Conservation (phyloP, 2,329 filamentous ascomycete genomes). For the Ciborinia camelliae region DNA sequence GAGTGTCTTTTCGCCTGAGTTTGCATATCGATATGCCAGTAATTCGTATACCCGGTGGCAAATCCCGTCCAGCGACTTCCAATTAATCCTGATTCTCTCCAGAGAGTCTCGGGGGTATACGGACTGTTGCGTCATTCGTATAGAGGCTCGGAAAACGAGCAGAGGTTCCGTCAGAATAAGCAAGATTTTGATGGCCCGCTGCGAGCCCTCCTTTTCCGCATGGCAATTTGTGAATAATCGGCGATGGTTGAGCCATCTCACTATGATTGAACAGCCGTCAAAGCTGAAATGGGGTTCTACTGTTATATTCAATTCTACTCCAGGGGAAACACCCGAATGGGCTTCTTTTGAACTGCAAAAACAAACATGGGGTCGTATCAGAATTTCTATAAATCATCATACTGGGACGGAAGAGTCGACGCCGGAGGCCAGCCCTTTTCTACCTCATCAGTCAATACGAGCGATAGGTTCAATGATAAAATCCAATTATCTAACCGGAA, state of each 20-base stretch:
- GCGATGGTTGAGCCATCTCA: neutral
- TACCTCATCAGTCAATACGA: too few species aligned
- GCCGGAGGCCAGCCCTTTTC: neutral
- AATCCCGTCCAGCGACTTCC: neutral
- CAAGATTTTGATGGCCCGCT: neutral
- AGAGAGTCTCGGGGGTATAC: neutral
- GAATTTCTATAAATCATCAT: neutral
- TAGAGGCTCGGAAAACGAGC: neutral
- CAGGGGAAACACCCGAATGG: neutral
- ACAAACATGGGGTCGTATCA: neutral
- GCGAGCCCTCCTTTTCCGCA: neutral
- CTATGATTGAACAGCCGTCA: neutral
- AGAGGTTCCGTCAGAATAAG: neutral
- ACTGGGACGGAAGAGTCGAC: neutral
- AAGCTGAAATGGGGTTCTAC: neutral
- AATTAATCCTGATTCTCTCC: neutral
- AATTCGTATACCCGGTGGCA: neutral
- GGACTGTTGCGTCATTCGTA: neutral
- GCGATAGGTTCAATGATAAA: too few species aligned
- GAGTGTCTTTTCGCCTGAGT: neutral
- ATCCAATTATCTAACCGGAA: too few species aligned
- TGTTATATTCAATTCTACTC: neutral
- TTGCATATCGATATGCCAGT: neutral
- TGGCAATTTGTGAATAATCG: neutral
- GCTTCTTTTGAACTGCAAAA: neutral